Base-by-base conservation (phyloP, 2,329 filamentous ascomycete species). In the Colletotrichum orbiculare region DNA sequence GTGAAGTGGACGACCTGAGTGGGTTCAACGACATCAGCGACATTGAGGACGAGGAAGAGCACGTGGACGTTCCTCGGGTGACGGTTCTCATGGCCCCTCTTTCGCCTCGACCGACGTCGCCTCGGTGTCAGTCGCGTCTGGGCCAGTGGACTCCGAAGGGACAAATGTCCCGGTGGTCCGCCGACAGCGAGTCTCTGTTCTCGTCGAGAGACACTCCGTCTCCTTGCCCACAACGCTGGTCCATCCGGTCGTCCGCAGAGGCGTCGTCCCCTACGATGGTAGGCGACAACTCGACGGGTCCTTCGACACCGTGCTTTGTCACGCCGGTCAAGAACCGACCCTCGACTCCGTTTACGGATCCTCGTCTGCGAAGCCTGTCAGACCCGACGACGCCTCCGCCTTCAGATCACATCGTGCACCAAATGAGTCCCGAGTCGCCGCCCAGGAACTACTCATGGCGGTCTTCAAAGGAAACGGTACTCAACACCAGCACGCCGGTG, bases 81-180 rank as follows among this genome's bases (percentile, higher is more conserved):
- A 13, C 58, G 3, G 9, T 48, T 7, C 4, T 25, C 15, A 33
- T 33, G 8, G 34, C 35, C 4, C 58, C 42, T 17, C 39, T 59
- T 17, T 60, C 64, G 34, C 60, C 60, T 2, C 64, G 60, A 37
- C 54, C 54, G 15, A 66, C 64, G 8, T 37, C 63, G 15, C 41
- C 42, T 15, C 49, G 60, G 11, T 47, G 43, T 41, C 60, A 55
- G 33, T 37, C 49, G 13, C 35, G 39, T 6, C 50, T 59, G 15
- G 49, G 25, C 3, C n/a, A 35, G 11, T 45, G 46, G 13, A 64
- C 64, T 13, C 60, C 60, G 8, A 49, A 35, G 33, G 64, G 12
- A 7, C 53, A 64, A 33, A 64, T 54, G n/a, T 66, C 64, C 10
- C 64, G 64, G 38, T 66, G 64, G 64, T 66, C 64, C 13, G 64